Percentiles rank a stretch among this genome's conserved stretches.
Evolutionary conservation across 2,329 filamentous ascomycete species (phyloP).

Genomic region (Fusarium nodosum): DNA sequence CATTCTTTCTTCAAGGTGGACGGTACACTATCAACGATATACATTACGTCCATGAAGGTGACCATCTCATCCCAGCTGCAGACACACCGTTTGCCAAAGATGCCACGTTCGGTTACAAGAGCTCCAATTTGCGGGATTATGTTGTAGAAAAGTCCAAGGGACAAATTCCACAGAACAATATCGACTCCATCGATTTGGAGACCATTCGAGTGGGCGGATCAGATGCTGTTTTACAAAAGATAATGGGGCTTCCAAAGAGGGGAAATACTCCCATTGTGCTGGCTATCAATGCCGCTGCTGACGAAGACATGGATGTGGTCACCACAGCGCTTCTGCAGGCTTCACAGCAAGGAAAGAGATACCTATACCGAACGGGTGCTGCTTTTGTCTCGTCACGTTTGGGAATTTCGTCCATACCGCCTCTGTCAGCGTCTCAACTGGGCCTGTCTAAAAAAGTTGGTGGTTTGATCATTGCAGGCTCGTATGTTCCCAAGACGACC

Average conservation of each 20-base stretch:
- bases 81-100: slow-evolving; percentile 70
- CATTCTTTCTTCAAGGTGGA: slow-evolving; percentile 71
- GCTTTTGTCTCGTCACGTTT: slow-evolving; percentile 63
- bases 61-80: slow-evolving; percentile 57
- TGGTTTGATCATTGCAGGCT: slow-evolving; percentile 68
- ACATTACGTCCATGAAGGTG: slow-evolving; percentile 69
- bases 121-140: slow-evolving; percentile 62
- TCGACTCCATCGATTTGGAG: slow-evolving; percentile 60
- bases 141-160: slow-evolving; percentile 67
- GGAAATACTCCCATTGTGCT: slow-evolving; percentile 54
- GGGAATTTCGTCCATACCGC: slow-evolving; percentile 64
- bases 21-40: slow-evolving; percentile 69
- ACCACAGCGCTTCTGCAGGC: slow-evolving; percentile 62
- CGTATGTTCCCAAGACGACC: slow-evolving; percentile 71
- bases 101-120: slow-evolving; percentile 69
- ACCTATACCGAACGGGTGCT: slow-evolving; percentile 58
- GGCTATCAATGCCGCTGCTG: slow-evolving; percentile 66
- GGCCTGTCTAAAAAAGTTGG: slow-evolving; percentile 57
- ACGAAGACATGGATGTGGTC: slow-evolving; percentile 69
- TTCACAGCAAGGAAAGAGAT: slow-evolving; percentile 52
- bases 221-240: slow-evolving; percentile 56
- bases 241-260: slow-evolving; percentile 52
- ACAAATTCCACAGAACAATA: slow-evolving; percentile 54
- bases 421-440: slow-evolving; percentile 62
- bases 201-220: slow-evolving; percentile 64